Evolutionary conservation across 1,284 basidiomycete genomes (phyloP), one percentile per base, ranked within the genome.

Genomic region (Papiliotrema nemorosa): DNA sequence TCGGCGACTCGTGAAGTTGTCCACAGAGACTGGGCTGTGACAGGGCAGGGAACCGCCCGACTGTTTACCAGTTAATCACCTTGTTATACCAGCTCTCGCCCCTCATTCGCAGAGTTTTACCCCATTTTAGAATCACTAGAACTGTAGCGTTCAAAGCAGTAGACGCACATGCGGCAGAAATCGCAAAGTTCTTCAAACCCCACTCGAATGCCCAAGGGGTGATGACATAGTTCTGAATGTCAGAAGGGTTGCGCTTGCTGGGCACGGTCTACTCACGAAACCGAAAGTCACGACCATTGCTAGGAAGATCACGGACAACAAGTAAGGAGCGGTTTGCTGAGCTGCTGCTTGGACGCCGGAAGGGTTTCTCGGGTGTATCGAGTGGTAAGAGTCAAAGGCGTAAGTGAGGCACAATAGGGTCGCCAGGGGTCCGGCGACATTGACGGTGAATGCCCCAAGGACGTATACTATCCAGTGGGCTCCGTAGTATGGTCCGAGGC

Each of bases 401-500:
- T 60, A 63, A n/a, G 53, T 54, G 25, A 63, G 22, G 4, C 38
- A 38, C 24, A 60, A 40, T 16, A 63, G 26, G 5, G 55, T 53
- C 5, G 49, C 58, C 20, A 60, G 47, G 0, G 61, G 56, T 22
- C 60, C 60, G 27, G 45, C 52, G 14, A 57, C 18, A 22, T 50
- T 57, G 44, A 59, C 37, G 24, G 58, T 35, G 9, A 47, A 43
- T 22, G 37, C 39, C 7, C 60, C 60, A 3, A 58, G 16, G 29
- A 63, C 58, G 44, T 55, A 63, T 18, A 58, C 55, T 20, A 63
- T 60, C 58, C 58, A 63, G 46, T 63, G 60, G 14, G 53, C 52
- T 7, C 47, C 50, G 37, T 58, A 63, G 34, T 52, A 58, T 13
- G 60, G 56, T 12, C 58, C 60, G 6, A 63, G 47, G 14, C 60